Percentiles rank a stretch among this genome's conserved stretches.
Evolutionary conservation across 306 rosid species (phyloP).

Genomic region (Carpinus viminea): DNA sequence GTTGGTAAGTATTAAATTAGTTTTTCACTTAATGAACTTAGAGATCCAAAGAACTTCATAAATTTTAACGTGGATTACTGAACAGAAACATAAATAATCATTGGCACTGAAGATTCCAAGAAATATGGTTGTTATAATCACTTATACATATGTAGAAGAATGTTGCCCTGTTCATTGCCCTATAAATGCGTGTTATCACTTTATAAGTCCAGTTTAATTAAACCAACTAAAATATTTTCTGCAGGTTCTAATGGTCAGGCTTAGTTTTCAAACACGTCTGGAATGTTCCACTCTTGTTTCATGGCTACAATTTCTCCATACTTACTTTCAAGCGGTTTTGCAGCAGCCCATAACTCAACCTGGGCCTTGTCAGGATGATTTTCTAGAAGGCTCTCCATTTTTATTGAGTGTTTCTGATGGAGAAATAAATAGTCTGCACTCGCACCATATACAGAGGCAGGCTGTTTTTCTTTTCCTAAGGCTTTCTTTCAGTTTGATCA

Average conservation of each 20-base stretch:
- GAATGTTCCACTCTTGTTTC: conserved; percentile 45
- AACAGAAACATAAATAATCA: not conserved
- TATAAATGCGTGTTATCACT: conserved; percentile 1
- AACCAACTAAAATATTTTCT: conserved; percentile 17
- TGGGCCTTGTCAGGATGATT: conserved; percentile 48
- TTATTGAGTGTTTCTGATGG: conserved; percentile 49
- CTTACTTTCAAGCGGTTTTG: conserved; percentile 59
- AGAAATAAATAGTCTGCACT: conserved; percentile 42
- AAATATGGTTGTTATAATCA: not conserved
- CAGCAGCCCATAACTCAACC: conserved; percentile 38
- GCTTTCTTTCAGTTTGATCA: conserved; percentile 60
- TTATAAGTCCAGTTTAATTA: conserved; percentile 2
- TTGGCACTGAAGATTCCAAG: not conserved
- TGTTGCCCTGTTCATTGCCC: not conserved
- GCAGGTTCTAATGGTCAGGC: conserved; percentile 87
- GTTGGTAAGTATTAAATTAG: conserved; percentile 55
- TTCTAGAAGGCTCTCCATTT: conserved; percentile 85
- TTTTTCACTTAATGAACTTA: conserved; percentile 13
- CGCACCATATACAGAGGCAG: conserved; percentile 71
- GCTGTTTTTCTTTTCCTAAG: conserved; percentile 66
- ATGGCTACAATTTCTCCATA: conserved; percentile 73
- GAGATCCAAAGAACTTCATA: not conserved
- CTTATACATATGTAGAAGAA: not conserved
- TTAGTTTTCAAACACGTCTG: conserved; percentile 44
- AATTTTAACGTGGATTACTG: not conserved